These are phyloP conservation scores for Chlamydomonas sp. DNA, from an alignment of 139 green algal genomes.

Conservation along the genomic window DNA sequence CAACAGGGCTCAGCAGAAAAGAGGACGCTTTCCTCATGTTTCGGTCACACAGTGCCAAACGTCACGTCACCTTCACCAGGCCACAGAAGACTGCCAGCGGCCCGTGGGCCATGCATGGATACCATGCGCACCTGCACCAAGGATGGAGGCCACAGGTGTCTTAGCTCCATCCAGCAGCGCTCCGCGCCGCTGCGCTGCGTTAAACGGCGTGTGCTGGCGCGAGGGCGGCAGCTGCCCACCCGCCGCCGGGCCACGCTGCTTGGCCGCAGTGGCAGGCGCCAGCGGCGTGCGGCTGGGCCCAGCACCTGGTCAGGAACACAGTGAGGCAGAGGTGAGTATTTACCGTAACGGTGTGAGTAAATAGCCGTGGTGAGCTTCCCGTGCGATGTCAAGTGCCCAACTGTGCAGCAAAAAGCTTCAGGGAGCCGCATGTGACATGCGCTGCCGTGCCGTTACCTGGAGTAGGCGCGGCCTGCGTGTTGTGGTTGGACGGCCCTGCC, in stretches of 20 bases:
- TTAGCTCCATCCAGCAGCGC: neutral
- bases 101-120: neutral
- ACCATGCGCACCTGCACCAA: neutral
- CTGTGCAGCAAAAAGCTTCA: too few species aligned
- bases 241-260: neutral
- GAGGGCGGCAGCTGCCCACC: neutral
- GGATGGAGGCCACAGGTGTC: neutral
- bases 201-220: neutral
- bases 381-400: too few species aligned
- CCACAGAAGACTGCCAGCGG: too few species aligned
- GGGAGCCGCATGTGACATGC: too few species aligned
- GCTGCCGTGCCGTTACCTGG: too few species aligned
- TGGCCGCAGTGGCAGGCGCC: constrained; percentile 36
- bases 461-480: neutral
- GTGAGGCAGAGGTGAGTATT: neutral
- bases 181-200: neutral
- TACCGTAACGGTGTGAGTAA: too few species aligned
- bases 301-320: neutral
- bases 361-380: too few species aligned
- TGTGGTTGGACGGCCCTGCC: too few species aligned
- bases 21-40: too few species aligned
- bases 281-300: constrained; percentile 39
- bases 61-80: neutral
- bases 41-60: too few species aligned
- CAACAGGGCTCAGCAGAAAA: too few species aligned